Percentiles rank a stretch among this genome's conserved stretches.
Evolutionary conservation across 768 basidiomycete species (phyloP).

Genomic region (Lactarius hengduanensis): DNA sequence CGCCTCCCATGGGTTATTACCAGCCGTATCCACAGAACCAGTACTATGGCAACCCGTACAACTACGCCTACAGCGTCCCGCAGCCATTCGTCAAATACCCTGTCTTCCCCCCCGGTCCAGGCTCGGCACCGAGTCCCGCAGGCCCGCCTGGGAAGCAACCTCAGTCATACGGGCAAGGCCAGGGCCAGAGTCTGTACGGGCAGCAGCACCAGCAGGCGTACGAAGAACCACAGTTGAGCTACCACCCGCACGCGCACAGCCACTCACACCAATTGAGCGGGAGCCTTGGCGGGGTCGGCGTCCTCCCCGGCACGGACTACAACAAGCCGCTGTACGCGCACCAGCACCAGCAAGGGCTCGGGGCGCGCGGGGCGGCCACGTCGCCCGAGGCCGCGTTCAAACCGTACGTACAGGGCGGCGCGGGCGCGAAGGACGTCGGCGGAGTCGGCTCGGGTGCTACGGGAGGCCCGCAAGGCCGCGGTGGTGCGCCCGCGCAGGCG

Average conservation of each 20-base stretch:
- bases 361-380: conserved; percentile 47
- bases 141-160: conserved; percentile 60
- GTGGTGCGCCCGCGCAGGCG: conserved; percentile 46
- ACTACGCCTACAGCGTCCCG: conserved; percentile 52
- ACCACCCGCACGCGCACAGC: conserved; percentile 55
- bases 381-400: conserved; percentile 78
- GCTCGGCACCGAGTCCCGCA: conserved; percentile 60
- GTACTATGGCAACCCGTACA: conserved; percentile 73
- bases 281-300: conserved; percentile 37
- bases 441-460: conserved; percentile 43
- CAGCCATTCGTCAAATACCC: conserved; percentile 78
- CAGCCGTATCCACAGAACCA: conserved; percentile 75
- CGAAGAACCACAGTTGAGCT: conserved; percentile 53
- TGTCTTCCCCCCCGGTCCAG: conserved; percentile 66
- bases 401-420: conserved; percentile 66
- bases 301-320: conserved; percentile 36
- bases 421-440: conserved; percentile 42
- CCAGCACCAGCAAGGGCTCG: conserved; percentile 62
- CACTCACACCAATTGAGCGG: conserved; percentile 36
- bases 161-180: conserved; percentile 53
- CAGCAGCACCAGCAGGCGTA: conserved; percentile 57
- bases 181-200: conserved; percentile 63
- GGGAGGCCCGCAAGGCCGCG: conserved; percentile 43
- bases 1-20: conserved; percentile 60
- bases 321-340: conserved; percentile 51